Evolutionary conservation across 176 grass and related monocot species (phyloP).

Genomic region (Bromus sterilis): DNA sequence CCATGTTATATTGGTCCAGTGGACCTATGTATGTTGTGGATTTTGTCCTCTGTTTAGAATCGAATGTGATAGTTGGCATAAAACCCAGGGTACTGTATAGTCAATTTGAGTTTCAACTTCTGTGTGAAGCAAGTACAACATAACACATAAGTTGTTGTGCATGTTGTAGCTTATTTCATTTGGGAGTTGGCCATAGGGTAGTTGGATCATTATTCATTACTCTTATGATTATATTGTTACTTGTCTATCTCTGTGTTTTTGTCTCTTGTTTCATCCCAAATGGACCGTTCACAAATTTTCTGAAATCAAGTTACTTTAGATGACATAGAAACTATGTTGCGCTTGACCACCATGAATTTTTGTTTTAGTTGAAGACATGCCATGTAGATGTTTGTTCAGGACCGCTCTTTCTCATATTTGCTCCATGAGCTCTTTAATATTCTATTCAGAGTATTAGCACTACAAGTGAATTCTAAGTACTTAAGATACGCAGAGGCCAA

Average conservation of each 20-base stretch:
- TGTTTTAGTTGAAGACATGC: slow-evolving; percentile 5
- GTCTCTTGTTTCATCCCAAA: background rate
- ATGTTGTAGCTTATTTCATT: slow-evolving; percentile 11
- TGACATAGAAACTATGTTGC: background rate
- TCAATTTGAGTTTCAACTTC: slow-evolving; percentile 13
- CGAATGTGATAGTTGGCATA: slow-evolving; percentile 2
- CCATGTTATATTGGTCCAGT: background rate
- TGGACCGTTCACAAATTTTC: background rate
- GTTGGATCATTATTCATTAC: slow-evolving; percentile 7
- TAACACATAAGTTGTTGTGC: background rate
- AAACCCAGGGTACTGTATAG: background rate
- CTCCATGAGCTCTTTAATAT: background rate
- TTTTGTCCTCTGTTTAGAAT: slow-evolving; percentile 7
- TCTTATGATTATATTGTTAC: slow-evolving; percentile 4
- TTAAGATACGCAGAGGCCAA: background rate
- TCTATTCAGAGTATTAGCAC: background rate
- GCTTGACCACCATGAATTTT: background rate
- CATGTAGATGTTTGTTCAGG: background rate
- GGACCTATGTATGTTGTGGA: background rate
- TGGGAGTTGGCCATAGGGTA: background rate
- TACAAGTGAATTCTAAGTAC: background rate
- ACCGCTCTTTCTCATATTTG: background rate
- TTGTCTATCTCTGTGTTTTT: background rate
- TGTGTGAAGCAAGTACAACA: background rate
- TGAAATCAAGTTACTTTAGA: background rate